A percentile compares a stretch with the other conserved stretches of the same genome.
These are phyloP conservation scores for Penicillium brasilianum DNA, from an alignment of 2,329 filamentous ascomycete species.

Conservation along the genomic window DNA sequence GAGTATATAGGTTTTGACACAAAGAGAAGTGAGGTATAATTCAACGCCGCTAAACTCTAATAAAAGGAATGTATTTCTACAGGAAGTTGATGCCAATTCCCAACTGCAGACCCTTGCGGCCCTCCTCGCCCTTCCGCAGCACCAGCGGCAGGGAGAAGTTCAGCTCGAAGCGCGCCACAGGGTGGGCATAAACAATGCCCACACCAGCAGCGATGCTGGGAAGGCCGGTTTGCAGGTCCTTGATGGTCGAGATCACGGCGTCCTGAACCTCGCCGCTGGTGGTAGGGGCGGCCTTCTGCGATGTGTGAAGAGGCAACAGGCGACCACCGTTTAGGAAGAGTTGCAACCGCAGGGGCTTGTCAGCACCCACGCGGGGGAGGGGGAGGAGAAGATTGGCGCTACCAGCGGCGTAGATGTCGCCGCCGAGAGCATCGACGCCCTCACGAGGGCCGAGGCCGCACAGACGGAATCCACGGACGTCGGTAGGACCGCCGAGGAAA, in stretches of 20 bases:
- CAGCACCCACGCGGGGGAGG: constrained; percentile 77
- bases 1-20: not conserved
- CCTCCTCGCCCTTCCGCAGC: constrained; percentile 80
- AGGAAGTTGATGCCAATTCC: constrained; percentile 97
- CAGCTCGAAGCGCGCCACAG: constrained; percentile 89
- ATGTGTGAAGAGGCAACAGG: constrained; percentile 73
- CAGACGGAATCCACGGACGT: constrained; percentile 90
- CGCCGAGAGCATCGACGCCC: constrained; percentile 82
- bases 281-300: constrained; percentile 53
- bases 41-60: constrained; percentile 27
- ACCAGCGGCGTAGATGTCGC: constrained; percentile 88
- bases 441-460: constrained; percentile 89
- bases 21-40: constrained; percentile 20
- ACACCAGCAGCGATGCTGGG: constrained; percentile 87
- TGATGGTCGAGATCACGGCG: constrained; percentile 63
- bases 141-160: constrained; percentile 92
- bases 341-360: constrained; percentile 85
- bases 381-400: constrained; percentile 86
- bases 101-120: constrained; percentile 87
- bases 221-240: constrained; percentile 72
- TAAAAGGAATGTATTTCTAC: constrained; percentile 55
- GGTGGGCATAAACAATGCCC: constrained; percentile 92
- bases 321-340: constrained; percentile 90
- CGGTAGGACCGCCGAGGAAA: constrained; percentile 89
- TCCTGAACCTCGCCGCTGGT: constrained; percentile 53